Evolutionary conservation across 371 early-diverging fungal species (phyloP).

Genomic region (Apophysomyces ossiformis): DNA sequence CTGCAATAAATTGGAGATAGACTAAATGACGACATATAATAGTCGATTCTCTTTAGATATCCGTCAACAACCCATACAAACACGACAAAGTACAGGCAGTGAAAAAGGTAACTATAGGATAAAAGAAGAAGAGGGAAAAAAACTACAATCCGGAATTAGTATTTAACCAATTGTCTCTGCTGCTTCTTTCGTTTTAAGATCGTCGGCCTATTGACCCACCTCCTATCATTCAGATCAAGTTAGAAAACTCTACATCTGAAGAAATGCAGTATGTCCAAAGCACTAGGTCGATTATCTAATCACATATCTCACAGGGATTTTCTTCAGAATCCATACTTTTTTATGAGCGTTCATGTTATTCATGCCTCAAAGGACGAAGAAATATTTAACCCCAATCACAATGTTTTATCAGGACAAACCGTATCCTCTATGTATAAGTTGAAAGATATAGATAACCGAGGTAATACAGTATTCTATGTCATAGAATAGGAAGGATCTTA

Average conservation of each 20-base stretch:
- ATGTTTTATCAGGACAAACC: constrained; percentile 48
- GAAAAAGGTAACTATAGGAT: constrained; percentile 20
- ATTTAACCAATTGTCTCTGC: no score
- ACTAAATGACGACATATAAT: background rate
- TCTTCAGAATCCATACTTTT: constrained; percentile 55
- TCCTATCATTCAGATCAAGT: constrained; percentile 30
- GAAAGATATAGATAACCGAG: constrained; percentile 48
- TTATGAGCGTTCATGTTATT: constrained; percentile 50
- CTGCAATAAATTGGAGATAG: background rate
- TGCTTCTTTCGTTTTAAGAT: constrained; percentile 5
- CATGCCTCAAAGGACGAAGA: constrained; percentile 42
- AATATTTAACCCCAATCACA: constrained; percentile 39
- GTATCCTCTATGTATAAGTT: constrained; percentile 52
- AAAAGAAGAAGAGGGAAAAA: no score
- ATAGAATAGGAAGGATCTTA: background rate
- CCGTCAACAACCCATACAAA: constrained; percentile 29
- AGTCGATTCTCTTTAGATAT: constrained; percentile 19
- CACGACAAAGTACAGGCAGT: constrained; percentile 26
- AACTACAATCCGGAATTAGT: no score
- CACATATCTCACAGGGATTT: constrained; percentile 54
- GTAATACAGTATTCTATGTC: constrained; percentile 18
- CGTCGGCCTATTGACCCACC: constrained; percentile 30
- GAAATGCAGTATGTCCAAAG: constrained; percentile 18
- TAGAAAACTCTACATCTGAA: constrained; percentile 15
- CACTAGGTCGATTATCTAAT: background rate